Evolutionary conservation across 306 rosid genomes (phyloP), one percentile per base, ranked within the genome.

Genomic region (Mimosa bimucronata): DNA sequence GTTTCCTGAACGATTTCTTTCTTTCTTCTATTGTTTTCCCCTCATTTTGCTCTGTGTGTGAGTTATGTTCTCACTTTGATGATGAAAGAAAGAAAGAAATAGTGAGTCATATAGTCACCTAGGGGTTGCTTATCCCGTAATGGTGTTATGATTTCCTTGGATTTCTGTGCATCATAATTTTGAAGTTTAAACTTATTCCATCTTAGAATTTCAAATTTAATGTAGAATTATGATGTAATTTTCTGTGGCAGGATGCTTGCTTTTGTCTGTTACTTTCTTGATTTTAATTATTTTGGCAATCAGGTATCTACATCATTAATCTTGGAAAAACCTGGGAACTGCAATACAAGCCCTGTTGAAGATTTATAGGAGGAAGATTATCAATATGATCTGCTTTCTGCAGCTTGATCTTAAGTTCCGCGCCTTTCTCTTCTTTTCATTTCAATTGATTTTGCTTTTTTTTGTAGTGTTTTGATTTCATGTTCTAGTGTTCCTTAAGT

Each of bases 241-340:
- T 15, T 72, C 11, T 53, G 60, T 53, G 60, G 26, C 26, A 19
- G 10, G 40, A 16, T 72, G 73, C 2, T 74, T 66, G 42, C 46
- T 5, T 61, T 26, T 55, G 19, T 52, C 18, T 53, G n/a, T 30
- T n/a, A 25, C 18, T 44, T 44, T 58, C 29, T 42, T 85, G 74
- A 79, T 73, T 48, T 19, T 42, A 19, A 13, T 12, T 31, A 38
- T 53, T 74, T 7, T 65, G 52, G 42, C 78, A 37, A 19, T 31
- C 65, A 92, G 95, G 95, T 31, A 88, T 92, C n/a, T 90, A 92
- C 78, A 90, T 92, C 1, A 90, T 92, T 69, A 92, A 92, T 76
- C 88, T 90, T 44, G 97, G 97, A 0, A 90, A 88, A 64, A 88
- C 97, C 16, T 87, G 94, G 94, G 92, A 90, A n/a, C n/a, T n/a